These are phyloP conservation scores for Solanum virginianum DNA, from an alignment of 257 asterid species.

Conservation along the genomic window DNA sequence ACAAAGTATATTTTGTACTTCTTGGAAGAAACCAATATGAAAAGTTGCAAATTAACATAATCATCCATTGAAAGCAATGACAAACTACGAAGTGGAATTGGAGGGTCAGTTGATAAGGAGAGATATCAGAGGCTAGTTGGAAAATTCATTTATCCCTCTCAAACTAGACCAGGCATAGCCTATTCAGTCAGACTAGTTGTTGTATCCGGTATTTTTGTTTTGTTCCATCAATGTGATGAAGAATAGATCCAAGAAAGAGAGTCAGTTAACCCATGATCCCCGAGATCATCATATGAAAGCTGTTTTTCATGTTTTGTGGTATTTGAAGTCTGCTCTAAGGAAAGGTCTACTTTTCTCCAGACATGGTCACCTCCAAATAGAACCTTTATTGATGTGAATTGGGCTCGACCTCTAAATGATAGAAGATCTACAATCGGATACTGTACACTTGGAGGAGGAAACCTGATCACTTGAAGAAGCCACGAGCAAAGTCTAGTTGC, in stretches of 20 bases:
- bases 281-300: neutral
- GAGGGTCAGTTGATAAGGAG: neutral
- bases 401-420: neutral
- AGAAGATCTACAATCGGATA: neutral
- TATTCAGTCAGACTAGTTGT: neutral
- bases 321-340: too few relatives aligned
- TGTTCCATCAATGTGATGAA: too few relatives aligned
- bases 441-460: neutral
- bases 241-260: too few relatives aligned
- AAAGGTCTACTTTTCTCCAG: neutral
- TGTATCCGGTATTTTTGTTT: too few relatives aligned
- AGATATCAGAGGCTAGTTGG: neutral
- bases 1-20: neutral
- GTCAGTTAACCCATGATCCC: neutral
- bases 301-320: neutral
- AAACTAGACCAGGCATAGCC: neutral
- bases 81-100: neutral
- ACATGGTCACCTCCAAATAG: neutral
- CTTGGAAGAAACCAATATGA: neutral
- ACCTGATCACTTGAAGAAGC: neutral
- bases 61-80: neutral
- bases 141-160: neutral
- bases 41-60: neutral
- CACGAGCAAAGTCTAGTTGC: neutral
- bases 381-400: neutral